phyloP scores from a whole-genome alignment of 2,329 filamentous ascomycete genomes.

The Trichoderma afroharzianum region DNA sequence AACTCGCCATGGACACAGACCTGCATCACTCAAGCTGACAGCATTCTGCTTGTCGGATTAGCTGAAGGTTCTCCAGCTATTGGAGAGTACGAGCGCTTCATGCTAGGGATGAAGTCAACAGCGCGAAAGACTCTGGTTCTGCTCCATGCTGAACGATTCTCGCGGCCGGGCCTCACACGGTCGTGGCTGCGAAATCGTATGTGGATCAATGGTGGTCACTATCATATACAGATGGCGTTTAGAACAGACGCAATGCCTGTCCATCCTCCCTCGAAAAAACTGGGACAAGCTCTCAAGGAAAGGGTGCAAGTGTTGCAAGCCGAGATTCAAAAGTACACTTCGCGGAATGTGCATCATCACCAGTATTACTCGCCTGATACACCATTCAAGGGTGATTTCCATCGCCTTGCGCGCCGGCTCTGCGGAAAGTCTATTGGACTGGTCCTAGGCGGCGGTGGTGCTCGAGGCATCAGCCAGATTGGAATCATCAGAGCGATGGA shows the following conservation, averaged over 20 bases:
- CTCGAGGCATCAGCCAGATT: slow-evolving; percentile 85
- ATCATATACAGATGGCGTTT: slow-evolving; percentile 95
- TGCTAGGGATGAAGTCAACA: slow-evolving; percentile 95
- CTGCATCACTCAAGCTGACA: slow-evolving; percentile 94
- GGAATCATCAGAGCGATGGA: slow-evolving; percentile 93
- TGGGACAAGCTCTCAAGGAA: slow-evolving; percentile 84
- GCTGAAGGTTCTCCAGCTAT: slow-evolving; percentile 87
- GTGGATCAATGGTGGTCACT: slow-evolving; percentile 98
- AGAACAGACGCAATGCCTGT: slow-evolving; percentile 71
- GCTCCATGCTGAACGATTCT: slow-evolving; percentile 85
- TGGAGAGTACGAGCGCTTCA: slow-evolving; percentile 93
- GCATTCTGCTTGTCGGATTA: slow-evolving; percentile 86
- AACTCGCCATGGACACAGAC: slow-evolving; percentile 98
- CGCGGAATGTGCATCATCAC: slow-evolving; percentile 81
- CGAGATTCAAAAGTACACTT: slow-evolving; percentile 97
- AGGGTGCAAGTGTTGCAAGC: slow-evolving; percentile 92
- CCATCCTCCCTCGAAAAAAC: slow-evolving; percentile 69
- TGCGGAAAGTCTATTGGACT: slow-evolving; percentile 94
- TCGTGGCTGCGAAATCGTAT: slow-evolving; percentile 88
- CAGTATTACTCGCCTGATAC: slow-evolving; percentile 88
- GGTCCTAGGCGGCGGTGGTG: slow-evolving; percentile 90
- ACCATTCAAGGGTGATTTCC: slow-evolving; percentile 94
- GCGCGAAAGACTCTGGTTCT: slow-evolving; percentile 89
- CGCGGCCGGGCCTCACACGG: slow-evolving; percentile 75
- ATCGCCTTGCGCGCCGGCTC: slow-evolving; percentile 81